Evolutionary conservation across 1,139 yeast species (phyloP).

Genomic region (Zygosaccharomyces sapae): DNA sequence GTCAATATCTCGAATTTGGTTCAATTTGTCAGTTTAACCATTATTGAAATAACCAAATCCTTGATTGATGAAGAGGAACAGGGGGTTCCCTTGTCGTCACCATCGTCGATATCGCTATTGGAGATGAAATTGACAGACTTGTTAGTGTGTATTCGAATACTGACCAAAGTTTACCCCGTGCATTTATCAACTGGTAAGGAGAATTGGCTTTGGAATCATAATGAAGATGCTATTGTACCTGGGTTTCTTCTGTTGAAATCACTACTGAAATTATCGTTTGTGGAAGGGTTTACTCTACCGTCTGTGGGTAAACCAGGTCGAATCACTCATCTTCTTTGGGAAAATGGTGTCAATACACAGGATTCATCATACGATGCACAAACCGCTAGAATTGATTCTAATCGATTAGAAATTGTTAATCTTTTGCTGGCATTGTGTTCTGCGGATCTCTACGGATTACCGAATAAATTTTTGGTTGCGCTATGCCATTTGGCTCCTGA

Average conservation of each 20-base stretch:
- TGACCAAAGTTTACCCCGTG: conserved; percentile 66
- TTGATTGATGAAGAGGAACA: conserved; percentile 6
- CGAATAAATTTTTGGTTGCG: conserved; percentile 50
- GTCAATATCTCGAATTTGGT: conserved; percentile 55
- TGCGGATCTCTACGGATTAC: conserved; percentile 44
- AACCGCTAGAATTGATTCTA: conserved; percentile 51
- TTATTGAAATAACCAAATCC: conserved; percentile 20
- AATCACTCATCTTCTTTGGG: conserved; percentile 21
- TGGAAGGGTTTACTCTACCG: conserved; percentile 37
- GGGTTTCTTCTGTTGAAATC: conserved; percentile 50
- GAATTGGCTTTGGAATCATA: conserved; percentile 44
- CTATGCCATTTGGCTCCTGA: conserved; percentile 53
- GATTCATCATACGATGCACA: conserved; percentile 35
- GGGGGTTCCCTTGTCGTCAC: not conserved
- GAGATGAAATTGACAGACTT: conserved; percentile 25
- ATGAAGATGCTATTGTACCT: conserved; percentile 27
- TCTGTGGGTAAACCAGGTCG: conserved; percentile 13
- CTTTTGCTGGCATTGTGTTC: conserved; percentile 63
- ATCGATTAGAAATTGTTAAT: conserved; percentile 64
- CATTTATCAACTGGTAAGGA: conserved; percentile 49
- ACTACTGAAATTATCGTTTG: conserved; percentile 53
- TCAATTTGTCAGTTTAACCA: conserved; percentile 38
- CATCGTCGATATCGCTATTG: conserved; percentile 7
- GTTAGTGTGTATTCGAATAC: conserved; percentile 61
- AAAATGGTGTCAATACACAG: conserved; percentile 24